A percentile compares a stretch with the other conserved stretches of the same genome.
These are phyloP conservation scores for Sclerotiophoma versabilis DNA, from an alignment of 2,329 filamentous ascomycete genomes.

Conservation along the genomic window DNA sequence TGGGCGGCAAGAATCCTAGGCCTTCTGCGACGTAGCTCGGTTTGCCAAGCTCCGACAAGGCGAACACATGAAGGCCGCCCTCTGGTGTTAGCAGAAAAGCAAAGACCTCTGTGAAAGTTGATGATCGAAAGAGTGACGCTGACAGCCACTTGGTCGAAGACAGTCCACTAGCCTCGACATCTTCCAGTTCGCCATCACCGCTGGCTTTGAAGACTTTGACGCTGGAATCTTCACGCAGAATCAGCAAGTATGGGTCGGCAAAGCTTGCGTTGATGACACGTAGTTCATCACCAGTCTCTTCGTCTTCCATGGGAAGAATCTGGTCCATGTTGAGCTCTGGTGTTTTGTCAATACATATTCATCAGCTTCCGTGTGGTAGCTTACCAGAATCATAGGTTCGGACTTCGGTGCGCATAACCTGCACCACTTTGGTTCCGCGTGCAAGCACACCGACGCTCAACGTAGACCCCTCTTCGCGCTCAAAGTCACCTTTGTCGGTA, in stretches of 20 bases:
- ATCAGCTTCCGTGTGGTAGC: slow-evolving; percentile 42
- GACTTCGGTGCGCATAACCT: slow-evolving; percentile 85
- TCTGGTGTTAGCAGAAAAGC: slow-evolving; percentile 79
- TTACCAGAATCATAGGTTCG: slow-evolving; percentile 88
- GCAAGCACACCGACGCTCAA: slow-evolving; percentile 85
- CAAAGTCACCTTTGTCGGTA: slow-evolving; percentile 85
- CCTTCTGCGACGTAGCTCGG: slow-evolving; percentile 78
- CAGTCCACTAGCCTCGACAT: slow-evolving; percentile 69
- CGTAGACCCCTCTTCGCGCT: slow-evolving; percentile 85
- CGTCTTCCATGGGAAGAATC: slow-evolving; percentile 91
- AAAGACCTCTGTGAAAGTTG: slow-evolving; percentile 63
- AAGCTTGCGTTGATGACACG: slow-evolving; percentile 82
- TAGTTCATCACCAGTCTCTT: slow-evolving; percentile 77
- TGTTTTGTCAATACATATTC: background rate
- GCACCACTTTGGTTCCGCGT: slow-evolving; percentile 81
- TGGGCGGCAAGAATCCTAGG: slow-evolving; percentile 77
- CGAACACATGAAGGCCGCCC: slow-evolving; percentile 80
- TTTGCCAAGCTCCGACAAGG: slow-evolving; percentile 74
- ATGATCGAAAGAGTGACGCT: slow-evolving; percentile 81
- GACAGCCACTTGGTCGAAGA: slow-evolving; percentile 77
- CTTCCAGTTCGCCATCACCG: slow-evolving; percentile 82
- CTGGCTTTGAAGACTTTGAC: slow-evolving; percentile 81
- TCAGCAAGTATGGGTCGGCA: slow-evolving; percentile 81
- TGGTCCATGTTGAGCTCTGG: slow-evolving; percentile 85
- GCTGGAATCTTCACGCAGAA: slow-evolving; percentile 84